Evolutionary conservation across 345 rosid genomes (phyloP).

Genomic region (Corymbia maculata): DNA sequence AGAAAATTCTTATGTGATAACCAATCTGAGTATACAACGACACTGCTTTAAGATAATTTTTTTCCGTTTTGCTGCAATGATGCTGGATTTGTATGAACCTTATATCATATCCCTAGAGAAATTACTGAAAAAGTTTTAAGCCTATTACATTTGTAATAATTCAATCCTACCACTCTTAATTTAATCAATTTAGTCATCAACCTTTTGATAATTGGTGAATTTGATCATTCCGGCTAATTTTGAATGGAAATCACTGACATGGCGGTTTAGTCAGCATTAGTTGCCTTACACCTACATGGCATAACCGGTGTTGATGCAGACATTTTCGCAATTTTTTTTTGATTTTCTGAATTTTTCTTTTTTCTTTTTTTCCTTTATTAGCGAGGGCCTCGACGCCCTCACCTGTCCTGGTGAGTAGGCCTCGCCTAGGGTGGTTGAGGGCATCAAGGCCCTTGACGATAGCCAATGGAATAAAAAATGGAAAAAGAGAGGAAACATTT

Average conservation of each 20-base stretch:
- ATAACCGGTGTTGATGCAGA: accelerated
- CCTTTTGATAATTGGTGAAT: neutral
- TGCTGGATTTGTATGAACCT: neutral
- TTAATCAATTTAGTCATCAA: neutral
- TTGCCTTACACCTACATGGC: accelerated
- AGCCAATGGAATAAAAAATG: neutral
- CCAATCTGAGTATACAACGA: neutral
- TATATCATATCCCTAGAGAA: neutral
- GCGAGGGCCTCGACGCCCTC: too few species aligned
- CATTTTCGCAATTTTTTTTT: too few species aligned
- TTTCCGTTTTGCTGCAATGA: neutral
- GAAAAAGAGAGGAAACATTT: too few species aligned
- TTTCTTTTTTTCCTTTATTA: too few species aligned
- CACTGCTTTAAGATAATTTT: neutral
- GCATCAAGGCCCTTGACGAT: too few species aligned
- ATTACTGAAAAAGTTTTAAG: neutral
- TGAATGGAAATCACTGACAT: neutral
- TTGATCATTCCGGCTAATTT: neutral
- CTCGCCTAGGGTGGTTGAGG: too few species aligned
- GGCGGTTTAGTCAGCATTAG: too few species aligned
- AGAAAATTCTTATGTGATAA: neutral
- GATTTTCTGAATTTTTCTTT: too few species aligned
- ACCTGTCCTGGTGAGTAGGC: too few species aligned
- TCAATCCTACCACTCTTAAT: neutral
- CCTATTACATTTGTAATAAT: neutral